These are phyloP conservation scores for Aspergillus hortae DNA, from an alignment of 2,329 filamentous ascomycete genomes.

Conservation along the genomic window DNA sequence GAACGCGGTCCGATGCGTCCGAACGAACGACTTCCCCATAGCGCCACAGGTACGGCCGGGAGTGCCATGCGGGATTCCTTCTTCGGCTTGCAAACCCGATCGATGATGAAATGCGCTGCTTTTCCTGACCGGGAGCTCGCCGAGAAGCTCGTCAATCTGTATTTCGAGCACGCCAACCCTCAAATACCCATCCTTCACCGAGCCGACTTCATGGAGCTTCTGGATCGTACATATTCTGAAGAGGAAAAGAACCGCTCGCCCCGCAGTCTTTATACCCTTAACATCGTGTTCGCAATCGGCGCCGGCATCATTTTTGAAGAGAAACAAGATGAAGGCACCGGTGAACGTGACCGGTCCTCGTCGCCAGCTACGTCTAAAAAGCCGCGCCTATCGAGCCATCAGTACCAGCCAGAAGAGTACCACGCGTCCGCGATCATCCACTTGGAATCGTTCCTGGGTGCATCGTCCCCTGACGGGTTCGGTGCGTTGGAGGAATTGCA, in stretches of 20 bases:
- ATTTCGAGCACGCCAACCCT: slow-evolving; percentile 94
- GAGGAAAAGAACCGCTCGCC: slow-evolving; percentile 66
- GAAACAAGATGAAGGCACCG: slow-evolving; percentile 25
- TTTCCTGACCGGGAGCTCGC: slow-evolving; percentile 79
- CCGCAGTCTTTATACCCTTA: slow-evolving; percentile 85
- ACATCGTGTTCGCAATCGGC: slow-evolving; percentile 96
- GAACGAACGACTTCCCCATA: slow-evolving; percentile 52
- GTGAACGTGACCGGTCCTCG: slow-evolving; percentile 21
- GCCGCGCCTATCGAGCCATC: slow-evolving; percentile 56
- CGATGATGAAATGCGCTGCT: slow-evolving; percentile 76
- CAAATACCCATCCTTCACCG: slow-evolving; percentile 92
- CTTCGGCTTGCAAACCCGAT: slow-evolving; percentile 91
- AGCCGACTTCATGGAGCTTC: slow-evolving; percentile 82
- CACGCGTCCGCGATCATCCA: slow-evolving; percentile 93
- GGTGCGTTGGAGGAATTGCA: slow-evolving; percentile 90
- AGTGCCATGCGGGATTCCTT: slow-evolving; percentile 93
- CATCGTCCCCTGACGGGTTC: slow-evolving; percentile 62
- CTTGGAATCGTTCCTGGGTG: slow-evolving; percentile 76
- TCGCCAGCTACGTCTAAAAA: slow-evolving; percentile 38
- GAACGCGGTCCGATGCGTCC: slow-evolving; percentile 62
- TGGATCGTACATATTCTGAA: slow-evolving; percentile 74
- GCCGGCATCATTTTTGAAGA: slow-evolving; percentile 80
- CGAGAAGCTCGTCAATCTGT: slow-evolving; percentile 69
- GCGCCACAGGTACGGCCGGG: slow-evolving; percentile 53
- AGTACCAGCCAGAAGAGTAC: slow-evolving; percentile 86